Percentiles rank a stretch among this genome's conserved stretches.
These are phyloP conservation scores for Akanthomyces muscarius DNA, from an alignment of 2,329 filamentous ascomycete species.

Conservation along the genomic window DNA sequence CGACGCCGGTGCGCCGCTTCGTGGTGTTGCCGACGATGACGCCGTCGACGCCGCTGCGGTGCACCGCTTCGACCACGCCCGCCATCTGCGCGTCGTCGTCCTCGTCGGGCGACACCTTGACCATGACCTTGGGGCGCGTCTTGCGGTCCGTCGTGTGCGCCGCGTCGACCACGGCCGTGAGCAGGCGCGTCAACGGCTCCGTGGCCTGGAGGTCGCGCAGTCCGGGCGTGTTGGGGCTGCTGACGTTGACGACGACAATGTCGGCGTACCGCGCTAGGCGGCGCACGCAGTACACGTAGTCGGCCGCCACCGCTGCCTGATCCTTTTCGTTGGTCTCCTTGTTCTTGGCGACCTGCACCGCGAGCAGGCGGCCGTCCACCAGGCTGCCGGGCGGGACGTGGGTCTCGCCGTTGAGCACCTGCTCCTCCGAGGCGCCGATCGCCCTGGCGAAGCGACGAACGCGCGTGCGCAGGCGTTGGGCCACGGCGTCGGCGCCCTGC, in stretches of 20 bases:
- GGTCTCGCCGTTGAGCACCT: slow-evolving; percentile 73
- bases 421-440: slow-evolving; percentile 65
- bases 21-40: slow-evolving; percentile 98
- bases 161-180: slow-evolving; percentile 77
- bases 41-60: slow-evolving; percentile 81
- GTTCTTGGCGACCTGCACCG: slow-evolving; percentile 96
- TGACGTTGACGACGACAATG: slow-evolving; percentile 96
- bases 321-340: slow-evolving; percentile 84
- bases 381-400: slow-evolving; percentile 81
- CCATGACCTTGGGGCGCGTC: slow-evolving; percentile 73
- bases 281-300: slow-evolving; percentile 87
- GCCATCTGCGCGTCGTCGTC: slow-evolving; percentile 78
- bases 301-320: slow-evolving; percentile 72
- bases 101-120: slow-evolving; percentile 96
- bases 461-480: slow-evolving; percentile 70
- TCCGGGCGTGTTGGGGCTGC: slow-evolving; percentile 91
- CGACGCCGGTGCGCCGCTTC: slow-evolving; percentile 68
- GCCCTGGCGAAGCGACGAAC: slow-evolving; percentile 72
- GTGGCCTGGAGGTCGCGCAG: slow-evolving; percentile 81
- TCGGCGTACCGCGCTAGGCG: slow-evolving; percentile 84
- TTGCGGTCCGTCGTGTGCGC: slow-evolving; percentile 66
- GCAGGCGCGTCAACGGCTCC: slow-evolving; percentile 74
- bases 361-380: slow-evolving; percentile 68
- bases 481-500: slow-evolving; percentile 81
- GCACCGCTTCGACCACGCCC: slow-evolving; percentile 83